Evolutionary conservation across 148 eudicot genomes (phyloP).

Genomic region (Euryodendron excelsum): DNA sequence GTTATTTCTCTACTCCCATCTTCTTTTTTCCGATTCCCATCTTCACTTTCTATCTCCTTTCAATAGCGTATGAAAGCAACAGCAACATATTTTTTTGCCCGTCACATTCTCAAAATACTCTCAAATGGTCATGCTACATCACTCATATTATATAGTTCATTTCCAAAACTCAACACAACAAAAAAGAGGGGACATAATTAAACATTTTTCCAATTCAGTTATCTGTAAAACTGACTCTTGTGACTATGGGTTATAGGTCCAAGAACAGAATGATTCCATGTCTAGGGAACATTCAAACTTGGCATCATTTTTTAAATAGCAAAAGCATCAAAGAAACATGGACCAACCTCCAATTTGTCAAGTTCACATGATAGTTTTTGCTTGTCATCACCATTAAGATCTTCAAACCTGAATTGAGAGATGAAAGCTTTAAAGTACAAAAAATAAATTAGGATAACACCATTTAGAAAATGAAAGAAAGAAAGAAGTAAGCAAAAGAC

Average conservation of each 20-base stretch:
- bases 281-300: not conserved
- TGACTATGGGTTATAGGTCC: not conserved
- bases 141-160: not conserved
- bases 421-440: not conserved
- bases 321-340: not conserved
- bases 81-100: not conserved
- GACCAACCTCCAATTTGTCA: conserved; percentile 54
- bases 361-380: conserved; percentile 42
- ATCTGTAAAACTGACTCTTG: not conserved
- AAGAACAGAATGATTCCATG: not conserved
- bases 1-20: no score
- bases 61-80: no score
- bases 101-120: not conserved
- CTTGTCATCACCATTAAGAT: conserved; percentile 36
- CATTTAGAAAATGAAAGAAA: not conserved
- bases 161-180: not conserved
- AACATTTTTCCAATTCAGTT: not conserved
- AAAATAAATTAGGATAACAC: not conserved
- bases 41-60: no score
- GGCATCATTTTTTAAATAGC: not conserved
- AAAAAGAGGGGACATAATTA: not conserved
- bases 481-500: not conserved
- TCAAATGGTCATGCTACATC: not conserved
- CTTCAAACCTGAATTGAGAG: conserved; percentile 50
- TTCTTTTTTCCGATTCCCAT: no score